A percentile compares a stretch with the other conserved stretches of the same genome.
Evolutionary conservation across 2,329 filamentous ascomycete genomes (phyloP).

Genomic region (Penicillium paneum): DNA sequence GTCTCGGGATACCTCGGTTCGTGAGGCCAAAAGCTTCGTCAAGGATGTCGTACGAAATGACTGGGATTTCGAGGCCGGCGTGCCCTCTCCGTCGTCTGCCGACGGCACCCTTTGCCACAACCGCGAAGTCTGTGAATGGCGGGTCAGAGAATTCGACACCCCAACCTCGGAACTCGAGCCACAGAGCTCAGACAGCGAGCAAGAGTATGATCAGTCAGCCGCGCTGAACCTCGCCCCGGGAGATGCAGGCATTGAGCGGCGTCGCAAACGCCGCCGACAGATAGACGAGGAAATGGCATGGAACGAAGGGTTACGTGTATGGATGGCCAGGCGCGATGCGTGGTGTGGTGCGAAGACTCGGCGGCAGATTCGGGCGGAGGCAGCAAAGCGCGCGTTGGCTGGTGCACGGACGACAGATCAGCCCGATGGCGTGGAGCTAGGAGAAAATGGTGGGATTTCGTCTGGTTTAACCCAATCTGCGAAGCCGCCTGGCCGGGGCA

Average conservation of each 20-base stretch:
- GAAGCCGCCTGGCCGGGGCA: neutral
- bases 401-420: neutral
- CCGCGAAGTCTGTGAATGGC: conserved; percentile 35
- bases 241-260: conserved; percentile 50
- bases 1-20: conserved; percentile 39
- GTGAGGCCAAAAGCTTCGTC: conserved; percentile 42
- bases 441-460: conserved; percentile 2
- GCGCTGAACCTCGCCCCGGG: conserved; percentile 30
- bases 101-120: conserved; percentile 19
- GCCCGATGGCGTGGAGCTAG: neutral
- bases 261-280: conserved; percentile 56
- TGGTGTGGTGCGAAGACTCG: conserved; percentile 70
- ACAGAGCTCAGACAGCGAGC: conserved; percentile 19
- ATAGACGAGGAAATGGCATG: conserved; percentile 65
- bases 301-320: conserved; percentile 81
- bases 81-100: conserved; percentile 20
- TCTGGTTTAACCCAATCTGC: neutral
- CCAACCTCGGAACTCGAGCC: conserved; percentile 39
- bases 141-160: conserved; percentile 37
- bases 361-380: conserved; percentile 24
- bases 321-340: conserved; percentile 69
- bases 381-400: conserved; percentile 12
- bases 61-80: conserved; percentile 38
- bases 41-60: conserved; percentile 42
- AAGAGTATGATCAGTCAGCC: conserved; percentile 7